phyloP scores from a whole-genome alignment of 192 early-diverging fungal species.

The Spizellomyces sp. region DNA sequence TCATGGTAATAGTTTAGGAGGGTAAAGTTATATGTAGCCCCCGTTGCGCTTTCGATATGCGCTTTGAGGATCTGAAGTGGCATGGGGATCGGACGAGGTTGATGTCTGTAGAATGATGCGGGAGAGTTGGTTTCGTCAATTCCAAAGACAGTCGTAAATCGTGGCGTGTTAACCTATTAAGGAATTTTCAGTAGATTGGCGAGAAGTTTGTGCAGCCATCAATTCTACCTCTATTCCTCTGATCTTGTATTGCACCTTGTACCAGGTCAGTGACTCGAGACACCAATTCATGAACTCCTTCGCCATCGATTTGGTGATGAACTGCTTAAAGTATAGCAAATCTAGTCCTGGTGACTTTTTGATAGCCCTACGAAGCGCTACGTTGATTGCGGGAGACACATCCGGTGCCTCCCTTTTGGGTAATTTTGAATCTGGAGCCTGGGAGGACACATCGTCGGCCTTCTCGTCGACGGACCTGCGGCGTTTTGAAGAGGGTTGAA shows the following conservation, averaged over 20 bases:
- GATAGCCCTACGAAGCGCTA: not conserved
- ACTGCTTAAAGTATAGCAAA: conserved; percentile 4
- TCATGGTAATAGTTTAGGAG: conserved; percentile 22
- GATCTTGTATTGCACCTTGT: conserved; percentile 10
- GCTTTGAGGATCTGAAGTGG: conserved; percentile 2
- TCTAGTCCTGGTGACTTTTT: conserved; percentile 4
- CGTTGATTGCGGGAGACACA: not conserved
- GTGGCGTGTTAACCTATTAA: conserved; percentile 10
- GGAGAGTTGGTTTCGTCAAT: conserved; percentile 1
- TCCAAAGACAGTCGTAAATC: conserved; percentile 25
- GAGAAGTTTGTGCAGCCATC: too few species aligned
- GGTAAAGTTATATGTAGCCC: conserved; percentile 2
- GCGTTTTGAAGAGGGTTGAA: too few species aligned
- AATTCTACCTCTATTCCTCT: not conserved
- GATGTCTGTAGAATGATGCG: not conserved
- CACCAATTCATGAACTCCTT: not conserved
- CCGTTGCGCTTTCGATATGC: conserved; percentile 3
- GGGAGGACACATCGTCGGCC: too few species aligned
- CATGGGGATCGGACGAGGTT: conserved; percentile 1
- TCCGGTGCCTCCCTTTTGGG: not conserved
- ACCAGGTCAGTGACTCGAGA: not conserved
- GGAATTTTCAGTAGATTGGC: not conserved
- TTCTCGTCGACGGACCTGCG: too few species aligned
- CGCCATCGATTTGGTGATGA: not conserved
- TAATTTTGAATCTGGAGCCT: too few species aligned